Percentiles rank a stretch among this genome's conserved stretches.
Evolutionary conservation across 1,139 yeast genomes (phyloP).

Genomic region (Yamadazyma atlantica): DNA sequence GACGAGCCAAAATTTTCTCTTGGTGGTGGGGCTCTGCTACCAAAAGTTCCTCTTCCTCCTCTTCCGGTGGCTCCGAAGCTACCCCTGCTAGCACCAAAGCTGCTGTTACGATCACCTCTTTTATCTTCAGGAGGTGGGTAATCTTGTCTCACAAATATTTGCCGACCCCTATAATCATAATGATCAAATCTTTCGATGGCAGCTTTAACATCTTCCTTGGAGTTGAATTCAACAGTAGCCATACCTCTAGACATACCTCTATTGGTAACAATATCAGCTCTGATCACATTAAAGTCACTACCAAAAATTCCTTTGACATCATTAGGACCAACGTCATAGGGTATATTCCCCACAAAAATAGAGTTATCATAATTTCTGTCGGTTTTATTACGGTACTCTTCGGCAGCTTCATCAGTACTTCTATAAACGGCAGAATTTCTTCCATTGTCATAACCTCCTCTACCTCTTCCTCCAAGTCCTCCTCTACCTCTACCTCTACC

Average conservation of each 20-base stretch:
- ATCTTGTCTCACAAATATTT: constrained; percentile 87
- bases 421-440: constrained; percentile 22
- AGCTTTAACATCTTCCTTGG: constrained; percentile 63
- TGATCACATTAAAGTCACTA: constrained; percentile 67
- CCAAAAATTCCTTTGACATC: constrained; percentile 62
- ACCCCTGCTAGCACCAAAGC: constrained; percentile 9
- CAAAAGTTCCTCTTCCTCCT: constrained; percentile 7
- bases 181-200: constrained; percentile 78
- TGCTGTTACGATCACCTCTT: constrained; percentile 19
- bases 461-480: constrained; percentile 14
- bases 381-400: constrained; percentile 36
- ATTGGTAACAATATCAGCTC: constrained; percentile 85
- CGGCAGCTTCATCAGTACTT: constrained; percentile 26
- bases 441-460: constrained; percentile 20
- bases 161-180: constrained; percentile 69
- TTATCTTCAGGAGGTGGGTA: constrained; percentile 68
- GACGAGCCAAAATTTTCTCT: constrained; percentile 17
- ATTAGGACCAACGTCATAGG: constrained; percentile 59
- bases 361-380: constrained; percentile 71
- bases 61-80: constrained; percentile 8
- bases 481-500: constrained; percentile 14
- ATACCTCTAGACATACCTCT: constrained; percentile 86
- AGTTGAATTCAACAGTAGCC: constrained; percentile 88
- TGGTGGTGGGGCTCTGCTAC: constrained; percentile 16
- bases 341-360: constrained; percentile 71